Evolutionary conservation across 106 monocot species (phyloP).

Genomic region (Ottelia alismoides): DNA sequence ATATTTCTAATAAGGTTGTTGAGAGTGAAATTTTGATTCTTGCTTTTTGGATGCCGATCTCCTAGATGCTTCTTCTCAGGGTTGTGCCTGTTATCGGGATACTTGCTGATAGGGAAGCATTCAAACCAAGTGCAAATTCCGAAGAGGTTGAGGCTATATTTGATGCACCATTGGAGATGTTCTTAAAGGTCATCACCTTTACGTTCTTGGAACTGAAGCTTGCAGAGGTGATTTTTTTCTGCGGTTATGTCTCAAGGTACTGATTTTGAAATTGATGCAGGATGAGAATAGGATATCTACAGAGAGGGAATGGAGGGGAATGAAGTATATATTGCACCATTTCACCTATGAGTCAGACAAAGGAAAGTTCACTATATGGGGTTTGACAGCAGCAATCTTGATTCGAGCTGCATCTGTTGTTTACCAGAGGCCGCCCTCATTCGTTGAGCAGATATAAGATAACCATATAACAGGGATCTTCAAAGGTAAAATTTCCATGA

Average conservation of each 20-base stretch:
- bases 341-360: conserved; percentile 35
- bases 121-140: conserved; percentile 34
- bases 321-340: conserved; percentile 37
- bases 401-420: conserved; percentile 61
- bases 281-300: conserved; percentile 65
- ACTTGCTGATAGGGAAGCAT: conserved; percentile 38
- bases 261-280: conserved; percentile 15
- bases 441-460: too few species aligned
- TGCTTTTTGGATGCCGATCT: too few species aligned
- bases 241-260: not conserved
- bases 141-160: conserved; percentile 67
- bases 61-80: conserved; percentile 37
- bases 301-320: conserved; percentile 47
- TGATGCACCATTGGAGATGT: conserved; percentile 83
- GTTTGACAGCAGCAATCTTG: conserved; percentile 53
- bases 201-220: not conserved
- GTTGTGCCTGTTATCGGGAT: conserved; percentile 65
- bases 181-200: conserved; percentile 35
- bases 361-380: conserved; percentile 54
- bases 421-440: conserved; percentile 42
- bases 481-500: too few species aligned
- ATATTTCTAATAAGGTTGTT: too few species aligned
- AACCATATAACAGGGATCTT: too few species aligned
- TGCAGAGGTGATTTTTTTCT: too few species aligned
- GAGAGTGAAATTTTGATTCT: too few species aligned